Base-by-base conservation (phyloP, 202 grass and related monocot genomes). In the Eragrostis tef region DNA sequence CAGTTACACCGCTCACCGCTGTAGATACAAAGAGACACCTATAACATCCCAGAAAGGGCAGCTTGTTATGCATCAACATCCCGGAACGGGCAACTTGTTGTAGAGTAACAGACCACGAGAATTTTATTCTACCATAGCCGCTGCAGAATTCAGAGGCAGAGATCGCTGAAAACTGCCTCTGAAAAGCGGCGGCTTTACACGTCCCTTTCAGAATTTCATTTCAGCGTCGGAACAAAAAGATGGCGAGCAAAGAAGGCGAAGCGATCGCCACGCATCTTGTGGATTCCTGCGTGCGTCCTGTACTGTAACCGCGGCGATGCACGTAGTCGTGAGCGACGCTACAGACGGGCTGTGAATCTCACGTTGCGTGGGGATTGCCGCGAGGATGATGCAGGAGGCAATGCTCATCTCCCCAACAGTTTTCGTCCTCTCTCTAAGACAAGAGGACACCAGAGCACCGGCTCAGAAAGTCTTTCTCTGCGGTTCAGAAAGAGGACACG, bases 161-260 rank as follows among this genome's bases (percentile, higher is more conserved):
- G n/a, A 49, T 47, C 48, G 52, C 36, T 22, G 48, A 7, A 31
- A 39, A 59, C 57, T 26, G n/a, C 21, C 11, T 5, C 22, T 24
- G 57, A 14, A 60, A 26, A 10, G 22, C 83, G 42, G 67, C 66
- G 45, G 36, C 26, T 26, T 53, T 59, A 45, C 47, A 64, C 47
- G 67, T 79, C 75, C 22, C 58, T 79, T 56, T 79, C 83, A 45
- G 75, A 54, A 79, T 62, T 85, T 29, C 27, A 70, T 57, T 27
- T 45, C 16, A 36, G 81, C 62, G 7, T 84, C 69, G 14, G 81
- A 88, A 84, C 81, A 88, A 88, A 60, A 80, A 22, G 80, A 75
- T 76, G 67, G 39, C 26, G 52, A 60, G 19, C 9, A 65, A 60
- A 59, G 27, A 13, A 21, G 8, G 53, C 34, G 34, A 3, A 39